phyloP scores from a whole-genome alignment of 495 filamentous ascomycete genomes.

The Xylaria longipes region DNA sequence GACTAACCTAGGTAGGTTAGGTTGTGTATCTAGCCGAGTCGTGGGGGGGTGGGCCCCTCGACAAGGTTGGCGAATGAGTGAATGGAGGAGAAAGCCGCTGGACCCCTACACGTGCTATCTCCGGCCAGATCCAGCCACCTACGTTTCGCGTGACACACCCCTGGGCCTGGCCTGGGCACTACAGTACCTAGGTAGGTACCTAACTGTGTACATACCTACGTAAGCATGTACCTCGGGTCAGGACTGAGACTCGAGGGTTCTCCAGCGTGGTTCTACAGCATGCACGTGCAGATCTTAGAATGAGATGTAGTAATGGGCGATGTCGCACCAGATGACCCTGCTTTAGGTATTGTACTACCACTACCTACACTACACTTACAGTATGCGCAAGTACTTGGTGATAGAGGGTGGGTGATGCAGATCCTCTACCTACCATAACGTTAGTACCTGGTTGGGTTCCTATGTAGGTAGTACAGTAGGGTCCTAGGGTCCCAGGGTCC shows the following conservation, averaged over 20 bases:
- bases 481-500: not conserved
- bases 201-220: not conserved
- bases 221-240: not conserved
- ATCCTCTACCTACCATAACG: too few species aligned
- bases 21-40: not conserved
- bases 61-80: not conserved
- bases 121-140: not conserved
- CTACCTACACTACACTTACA: too few species aligned
- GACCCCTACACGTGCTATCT: not conserved
- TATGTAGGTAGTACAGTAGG: too few species aligned
- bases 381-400: not conserved
- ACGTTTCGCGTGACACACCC: slow-evolving; percentile 1
- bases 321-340: not conserved
- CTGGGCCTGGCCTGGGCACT: too few species aligned
- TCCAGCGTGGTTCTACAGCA: not conserved
- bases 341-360: not conserved
- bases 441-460: too few species aligned
- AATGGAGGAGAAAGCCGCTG: not conserved
- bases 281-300: not conserved
- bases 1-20: too few species aligned
- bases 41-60: not conserved
- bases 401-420: not conserved
- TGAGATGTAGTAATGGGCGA: not conserved
- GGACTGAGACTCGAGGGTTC: not conserved
- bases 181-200: too few species aligned